A percentile compares a stretch with the other conserved stretches of the same genome.
phyloP scores from a whole-genome alignment of 306 rosid species.

The Rosa rugosa region DNA sequence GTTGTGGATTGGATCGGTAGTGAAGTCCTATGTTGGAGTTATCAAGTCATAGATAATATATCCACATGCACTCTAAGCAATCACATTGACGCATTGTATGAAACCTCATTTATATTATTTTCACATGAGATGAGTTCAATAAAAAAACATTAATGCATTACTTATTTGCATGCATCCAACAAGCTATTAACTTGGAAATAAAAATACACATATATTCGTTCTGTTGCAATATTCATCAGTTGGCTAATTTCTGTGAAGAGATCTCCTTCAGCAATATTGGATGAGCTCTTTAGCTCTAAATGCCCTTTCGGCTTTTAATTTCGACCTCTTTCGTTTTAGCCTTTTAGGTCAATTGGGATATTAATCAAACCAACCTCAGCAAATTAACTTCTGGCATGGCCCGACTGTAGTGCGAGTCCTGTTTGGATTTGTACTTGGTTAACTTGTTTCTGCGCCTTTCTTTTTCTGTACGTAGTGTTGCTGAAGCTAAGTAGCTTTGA shows the following conservation, averaged over 20 bases:
- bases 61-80: background rate
- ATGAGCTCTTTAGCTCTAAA: too few species aligned
- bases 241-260: background rate
- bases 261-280: too few species aligned
- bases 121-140: background rate
- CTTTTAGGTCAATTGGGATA: background rate
- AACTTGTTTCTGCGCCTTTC: background rate
- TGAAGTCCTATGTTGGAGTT: slow-evolving; percentile 42
- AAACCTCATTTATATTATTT: background rate
- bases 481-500: background rate
- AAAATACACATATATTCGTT: too few species aligned
- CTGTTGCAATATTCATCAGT: background rate
- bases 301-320: too few species aligned
- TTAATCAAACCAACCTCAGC: background rate
- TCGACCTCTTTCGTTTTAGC: background rate
- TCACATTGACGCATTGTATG: background rate
- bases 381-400: background rate
- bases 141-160: too few species aligned
- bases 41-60: background rate
- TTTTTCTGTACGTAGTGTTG: background rate
- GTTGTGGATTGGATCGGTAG: slow-evolving; percentile 59
- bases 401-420: background rate
- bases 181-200: too few species aligned
- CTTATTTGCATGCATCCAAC: background rate
- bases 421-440: too few species aligned